A percentile compares a stretch with the other conserved stretches of the same genome.
Evolutionary conservation across 768 basidiomycete species (phyloP).

Genomic region (Suillus hirtellus): DNA sequence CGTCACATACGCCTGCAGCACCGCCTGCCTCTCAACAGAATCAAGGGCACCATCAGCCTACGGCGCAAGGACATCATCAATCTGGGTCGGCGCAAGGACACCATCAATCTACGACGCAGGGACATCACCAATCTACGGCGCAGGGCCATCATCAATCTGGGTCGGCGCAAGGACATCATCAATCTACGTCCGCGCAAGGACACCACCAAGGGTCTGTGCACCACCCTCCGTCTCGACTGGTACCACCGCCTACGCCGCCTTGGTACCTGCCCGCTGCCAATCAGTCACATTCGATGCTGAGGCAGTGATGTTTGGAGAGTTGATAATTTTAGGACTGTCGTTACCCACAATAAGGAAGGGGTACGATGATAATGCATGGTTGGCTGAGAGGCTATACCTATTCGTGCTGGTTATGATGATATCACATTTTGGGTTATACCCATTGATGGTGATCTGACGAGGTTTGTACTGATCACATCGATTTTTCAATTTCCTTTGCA

Average conservation of each 20-base stretch:
- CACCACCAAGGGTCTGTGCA: constrained; percentile 9
- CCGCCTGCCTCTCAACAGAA: constrained; percentile 6
- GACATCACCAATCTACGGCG: constrained; percentile 12
- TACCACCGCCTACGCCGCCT: constrained; percentile 22
- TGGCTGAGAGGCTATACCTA: not conserved
- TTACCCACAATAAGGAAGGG: not conserved
- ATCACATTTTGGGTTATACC: not conserved
- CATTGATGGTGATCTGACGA: not conserved
- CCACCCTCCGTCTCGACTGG: constrained; percentile 3
- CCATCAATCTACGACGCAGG: constrained; percentile 14
- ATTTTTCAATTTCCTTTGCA: not conserved
- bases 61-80: constrained; percentile 21
- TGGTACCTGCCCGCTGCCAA: constrained; percentile 14
- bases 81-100: constrained; percentile 10
- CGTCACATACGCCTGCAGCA: constrained; percentile 9
- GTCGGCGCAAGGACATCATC: constrained; percentile 7
- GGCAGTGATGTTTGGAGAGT: constrained; percentile 1
- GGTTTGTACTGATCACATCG: constrained; percentile 3
- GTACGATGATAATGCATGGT: not conserved
- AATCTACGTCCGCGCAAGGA: constrained; percentile 20
- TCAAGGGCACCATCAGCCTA: constrained; percentile 8
- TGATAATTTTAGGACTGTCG: not conserved
- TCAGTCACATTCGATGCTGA: constrained; percentile 7
- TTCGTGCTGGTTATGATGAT: not conserved
- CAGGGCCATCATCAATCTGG: constrained; percentile 18